These are phyloP conservation scores for Fusarium tanahbumbuense DNA, from an alignment of 2,329 filamentous ascomycete species.

Conservation along the genomic window DNA sequence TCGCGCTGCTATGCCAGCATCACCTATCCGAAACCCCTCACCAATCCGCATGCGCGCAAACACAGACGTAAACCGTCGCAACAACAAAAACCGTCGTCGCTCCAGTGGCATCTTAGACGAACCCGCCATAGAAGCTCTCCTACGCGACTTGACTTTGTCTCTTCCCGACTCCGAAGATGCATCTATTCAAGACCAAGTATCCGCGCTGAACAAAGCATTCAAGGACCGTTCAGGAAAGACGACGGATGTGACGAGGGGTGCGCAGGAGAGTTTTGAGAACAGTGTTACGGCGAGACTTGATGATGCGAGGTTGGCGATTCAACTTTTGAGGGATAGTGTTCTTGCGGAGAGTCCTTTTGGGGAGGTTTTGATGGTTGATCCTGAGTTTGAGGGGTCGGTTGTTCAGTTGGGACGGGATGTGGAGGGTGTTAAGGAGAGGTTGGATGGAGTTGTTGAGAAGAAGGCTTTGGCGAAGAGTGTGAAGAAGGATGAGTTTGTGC, in stretches of 20 bases:
- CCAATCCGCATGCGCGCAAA: slow-evolving; percentile 52
- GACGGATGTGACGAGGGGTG: slow-evolving; percentile 56
- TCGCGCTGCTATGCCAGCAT: slow-evolving; percentile 46
- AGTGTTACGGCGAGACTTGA: slow-evolving; percentile 56
- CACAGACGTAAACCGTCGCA: slow-evolving; percentile 34
- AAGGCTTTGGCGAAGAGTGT: slow-evolving; percentile 55
- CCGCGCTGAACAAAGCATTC: slow-evolving; percentile 52
- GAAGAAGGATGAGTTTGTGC: slow-evolving; percentile 61
- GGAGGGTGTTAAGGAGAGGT: slow-evolving; percentile 52
- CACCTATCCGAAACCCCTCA: slow-evolving; percentile 52
- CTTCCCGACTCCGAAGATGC: slow-evolving; percentile 51
- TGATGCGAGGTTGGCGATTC: slow-evolving; percentile 61
- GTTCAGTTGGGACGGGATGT: slow-evolving; percentile 59
- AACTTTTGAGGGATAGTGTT: slow-evolving; percentile 63
- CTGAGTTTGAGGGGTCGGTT: slow-evolving; percentile 65
- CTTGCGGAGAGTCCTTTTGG: slow-evolving; percentile 64
- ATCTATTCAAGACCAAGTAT: slow-evolving; percentile 41
- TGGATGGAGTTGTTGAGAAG: slow-evolving; percentile 55
- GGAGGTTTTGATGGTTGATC: slow-evolving; percentile 62
- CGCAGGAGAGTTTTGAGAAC: slow-evolving; percentile 64
- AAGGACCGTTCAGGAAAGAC: slow-evolving; percentile 57
- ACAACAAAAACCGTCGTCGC: slow-evolving; percentile 44
- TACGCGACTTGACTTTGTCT: slow-evolving; percentile 60
- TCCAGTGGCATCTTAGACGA: slow-evolving; percentile 55
- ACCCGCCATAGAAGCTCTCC: slow-evolving; percentile 59